Conservation (phyloP, 2,329 filamentous ascomycete genomes). For the Trichocomaceae sp. region DNA sequence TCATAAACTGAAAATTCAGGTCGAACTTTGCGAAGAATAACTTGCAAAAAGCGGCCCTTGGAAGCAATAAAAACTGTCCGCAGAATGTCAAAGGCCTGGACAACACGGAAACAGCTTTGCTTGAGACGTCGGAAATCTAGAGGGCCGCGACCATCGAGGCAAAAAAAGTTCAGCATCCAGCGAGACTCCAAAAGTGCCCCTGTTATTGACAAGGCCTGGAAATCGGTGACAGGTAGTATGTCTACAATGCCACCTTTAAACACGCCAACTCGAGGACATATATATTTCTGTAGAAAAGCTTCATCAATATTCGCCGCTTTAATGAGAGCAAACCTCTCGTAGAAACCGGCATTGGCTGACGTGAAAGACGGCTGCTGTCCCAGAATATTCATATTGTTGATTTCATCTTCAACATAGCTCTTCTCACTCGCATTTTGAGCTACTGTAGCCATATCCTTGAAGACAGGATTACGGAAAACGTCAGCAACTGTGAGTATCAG, state of each 20-base stretch:
- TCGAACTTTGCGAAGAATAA: constrained; percentile 52
- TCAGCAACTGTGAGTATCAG: constrained; percentile 38
- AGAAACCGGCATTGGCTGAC: constrained; percentile 10
- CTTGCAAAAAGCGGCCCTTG: constrained; percentile 47
- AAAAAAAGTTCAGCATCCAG: constrained; percentile 49
- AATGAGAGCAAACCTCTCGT: constrained; percentile 13
- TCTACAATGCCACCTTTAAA: constrained; percentile 48
- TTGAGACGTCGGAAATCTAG: constrained; percentile 42
- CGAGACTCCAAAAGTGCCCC: constrained; percentile 31
- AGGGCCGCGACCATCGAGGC: constrained; percentile 48
- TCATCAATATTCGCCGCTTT: constrained; percentile 15
- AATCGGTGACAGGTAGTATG: constrained; percentile 52
- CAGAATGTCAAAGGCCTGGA: constrained; percentile 57
- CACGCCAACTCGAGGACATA: constrained; percentile 49
- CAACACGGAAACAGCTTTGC: constrained; percentile 44
- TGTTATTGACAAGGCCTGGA: constrained; percentile 33
- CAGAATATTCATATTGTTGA: constrained; percentile 17
- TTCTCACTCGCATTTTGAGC: constrained; percentile 20
- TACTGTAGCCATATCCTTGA: constrained; percentile 33
- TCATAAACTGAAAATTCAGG: constrained; percentile 49
- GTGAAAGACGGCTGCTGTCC: constrained; percentile 12
- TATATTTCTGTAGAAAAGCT: constrained; percentile 41
- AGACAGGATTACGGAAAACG: constrained; percentile 38
- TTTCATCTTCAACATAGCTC: constrained; percentile 16
- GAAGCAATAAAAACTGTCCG: constrained; percentile 58